Evolutionary conservation across 768 basidiomycete species (phyloP).

Genomic region (Mycena rosella): DNA sequence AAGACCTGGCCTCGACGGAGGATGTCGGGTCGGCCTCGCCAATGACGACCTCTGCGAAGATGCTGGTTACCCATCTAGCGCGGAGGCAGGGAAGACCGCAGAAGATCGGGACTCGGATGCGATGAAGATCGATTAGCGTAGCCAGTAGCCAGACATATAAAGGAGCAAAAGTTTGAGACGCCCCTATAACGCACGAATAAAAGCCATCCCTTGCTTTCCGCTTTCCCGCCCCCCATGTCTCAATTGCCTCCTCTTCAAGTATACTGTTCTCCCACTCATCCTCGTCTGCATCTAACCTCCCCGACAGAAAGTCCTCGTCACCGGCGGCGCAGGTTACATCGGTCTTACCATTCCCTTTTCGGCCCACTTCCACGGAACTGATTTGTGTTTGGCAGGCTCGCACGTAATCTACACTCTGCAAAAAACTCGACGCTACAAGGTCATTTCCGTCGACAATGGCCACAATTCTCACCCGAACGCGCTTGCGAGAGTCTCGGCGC

Average conservation of each 20-base stretch:
- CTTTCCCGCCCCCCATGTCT: slow-evolving; percentile 36
- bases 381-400: slow-evolving; percentile 69
- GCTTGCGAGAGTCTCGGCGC: slow-evolving; percentile 80
- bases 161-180: slow-evolving; percentile 5
- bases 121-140: slow-evolving; percentile 61
- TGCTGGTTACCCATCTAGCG: slow-evolving; percentile 38
- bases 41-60: slow-evolving; percentile 40
- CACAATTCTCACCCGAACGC: slow-evolving; percentile 90
- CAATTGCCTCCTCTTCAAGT: slow-evolving; percentile 32
- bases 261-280: not conserved
- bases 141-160: slow-evolving; percentile 37
- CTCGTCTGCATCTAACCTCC: slow-evolving; percentile 7
- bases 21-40: slow-evolving; percentile 52
- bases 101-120: slow-evolving; percentile 58
- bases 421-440: slow-evolving; percentile 89
- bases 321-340: slow-evolving; percentile 35
- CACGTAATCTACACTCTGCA: slow-evolving; percentile 92
- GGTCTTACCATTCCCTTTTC: slow-evolving; percentile 35
- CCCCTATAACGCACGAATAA: slow-evolving; percentile 20
- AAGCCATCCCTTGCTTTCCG: too few species aligned
- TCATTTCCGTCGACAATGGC: slow-evolving; percentile 95
- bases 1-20: slow-evolving; percentile 48
- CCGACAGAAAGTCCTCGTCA: slow-evolving; percentile 31
- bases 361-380: too few species aligned
- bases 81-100: slow-evolving; percentile 15